Conservation (phyloP, 371 early-diverging fungal genomes). For the Apophysomyces ossiformis region DNA sequence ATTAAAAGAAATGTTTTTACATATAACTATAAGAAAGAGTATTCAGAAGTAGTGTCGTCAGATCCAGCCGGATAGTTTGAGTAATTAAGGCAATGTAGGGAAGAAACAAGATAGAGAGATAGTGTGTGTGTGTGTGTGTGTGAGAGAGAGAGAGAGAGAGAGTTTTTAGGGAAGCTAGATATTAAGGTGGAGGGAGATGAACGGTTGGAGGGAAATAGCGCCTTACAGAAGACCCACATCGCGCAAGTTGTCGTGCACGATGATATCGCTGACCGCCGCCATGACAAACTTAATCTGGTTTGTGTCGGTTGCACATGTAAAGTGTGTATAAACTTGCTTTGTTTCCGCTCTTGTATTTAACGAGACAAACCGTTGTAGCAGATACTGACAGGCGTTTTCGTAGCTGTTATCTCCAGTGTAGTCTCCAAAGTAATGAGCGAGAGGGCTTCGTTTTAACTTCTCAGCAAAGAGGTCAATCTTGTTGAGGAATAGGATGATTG, state of each 20-base stretch:
- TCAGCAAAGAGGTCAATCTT: constrained; percentile 82
- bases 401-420: constrained; percentile 72
- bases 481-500: constrained; percentile 84
- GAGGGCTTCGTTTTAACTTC: constrained; percentile 67
- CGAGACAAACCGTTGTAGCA: constrained; percentile 47
- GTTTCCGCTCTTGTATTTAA: constrained; percentile 45
- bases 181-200: no score
- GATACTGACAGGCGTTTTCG: constrained; percentile 61
- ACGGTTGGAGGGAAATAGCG: background rate
- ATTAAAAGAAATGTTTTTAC: background rate
- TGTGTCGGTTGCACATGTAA: constrained; percentile 70
- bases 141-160: no score
- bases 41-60: constrained; percentile 1
- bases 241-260: constrained; percentile 65
- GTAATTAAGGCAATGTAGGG: background rate
- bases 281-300: constrained; percentile 79
- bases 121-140: no score
- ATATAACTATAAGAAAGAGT: background rate
- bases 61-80: background rate
- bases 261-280: constrained; percentile 78
- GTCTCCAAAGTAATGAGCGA: constrained; percentile 73
- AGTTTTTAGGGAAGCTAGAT: no score
- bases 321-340: constrained; percentile 58
- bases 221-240: constrained; percentile 66
- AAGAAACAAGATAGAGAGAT: no score